A percentile compares a stretch with the other conserved stretches of the same genome.
Evolutionary conservation across 1,284 basidiomycete species (phyloP).

Genomic region (Leccinum angustisporum): DNA sequence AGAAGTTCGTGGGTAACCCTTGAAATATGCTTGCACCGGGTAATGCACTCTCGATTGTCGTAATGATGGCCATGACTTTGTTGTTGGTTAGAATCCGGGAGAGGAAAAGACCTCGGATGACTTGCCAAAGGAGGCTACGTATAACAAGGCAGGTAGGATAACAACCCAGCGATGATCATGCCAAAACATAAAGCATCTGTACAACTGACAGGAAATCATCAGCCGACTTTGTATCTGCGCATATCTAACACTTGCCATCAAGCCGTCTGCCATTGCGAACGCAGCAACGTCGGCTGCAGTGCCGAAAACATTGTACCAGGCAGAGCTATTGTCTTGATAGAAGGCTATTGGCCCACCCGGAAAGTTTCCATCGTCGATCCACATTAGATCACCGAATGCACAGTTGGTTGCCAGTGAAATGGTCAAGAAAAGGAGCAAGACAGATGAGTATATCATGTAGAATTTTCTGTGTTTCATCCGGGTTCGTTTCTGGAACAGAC

Average conservation of each 20-base stretch:
- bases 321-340: neutral
- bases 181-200: conserved; percentile 8
- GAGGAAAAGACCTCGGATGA: neutral
- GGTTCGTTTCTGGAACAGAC: conserved; percentile 1
- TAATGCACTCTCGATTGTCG: conserved; percentile 3
- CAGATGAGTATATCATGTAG: conserved; percentile 5
- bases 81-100: neutral
- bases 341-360: conserved; percentile 4
- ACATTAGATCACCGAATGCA: conserved; percentile 5
- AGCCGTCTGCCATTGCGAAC: conserved; percentile 6
- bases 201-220: neutral
- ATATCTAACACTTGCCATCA: conserved; percentile 1
- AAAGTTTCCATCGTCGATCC: conserved; percentile 4
- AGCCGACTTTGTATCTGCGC: neutral
- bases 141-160: conserved; percentile 1
- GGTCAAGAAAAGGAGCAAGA: conserved; percentile 4
- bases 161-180: conserved; percentile 1
- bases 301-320: conserved; percentile 5
- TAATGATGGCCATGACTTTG: neutral
- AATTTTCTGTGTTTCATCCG: neutral
- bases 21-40: conserved; percentile 5
- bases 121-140: conserved; percentile 1
- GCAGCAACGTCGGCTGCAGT: conserved; percentile 3
- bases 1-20: conserved; percentile 1
- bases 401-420: conserved; percentile 6